Base-by-base conservation (phyloP, 129 eudicot species). In the Scalesia atractyloides region DNA sequence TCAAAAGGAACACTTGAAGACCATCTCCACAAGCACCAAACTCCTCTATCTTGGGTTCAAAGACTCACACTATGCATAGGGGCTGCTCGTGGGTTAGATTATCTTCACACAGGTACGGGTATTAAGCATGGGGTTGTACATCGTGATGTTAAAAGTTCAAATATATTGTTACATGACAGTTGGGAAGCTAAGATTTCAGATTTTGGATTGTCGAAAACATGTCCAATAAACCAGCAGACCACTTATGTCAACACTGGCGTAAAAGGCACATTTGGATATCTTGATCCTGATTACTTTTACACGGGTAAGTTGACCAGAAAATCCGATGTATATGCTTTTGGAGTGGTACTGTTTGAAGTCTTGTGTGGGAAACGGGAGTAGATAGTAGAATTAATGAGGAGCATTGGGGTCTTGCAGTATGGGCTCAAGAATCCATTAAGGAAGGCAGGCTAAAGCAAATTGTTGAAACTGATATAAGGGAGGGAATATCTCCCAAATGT, bases 361-460 rank as follows among this genome's bases (percentile, higher is more conserved):
- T 59, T 71, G 7, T 56, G 67, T 44, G 76, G 67, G 24, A 71
- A 71, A 22, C 54, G 2, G 14, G 76, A 8, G 66, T 71, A 9
- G 76, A 54, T 4, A 5, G 26, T 2, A 57, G 66, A 13, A 51
- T 58, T 57, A 65, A 71, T 71, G 67, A 71, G 67, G 76, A 71
- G 24, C 67, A 71, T 18, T 39, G 51, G 36, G 64, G 39, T 39
- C 72, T 83, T 19, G 64, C 62, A 30, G 34, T 4, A 18, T 82
- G 73, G 73, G 79, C 73, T 56, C 82, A 73, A 43, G 65, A 78
- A 19, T 73, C 74, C 30, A 63, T 73, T 5, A 69, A 63, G 41
- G 63, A 73, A 56, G 86, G 77, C 20, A 66, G 26, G 59, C 9
- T 74, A 19, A 73, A 74, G 48, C 61, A 78, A 16, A 73, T 82